phyloP scores from a whole-genome alignment of 2,329 filamentous ascomycete species.

The Botrytis deweyae region DNA sequence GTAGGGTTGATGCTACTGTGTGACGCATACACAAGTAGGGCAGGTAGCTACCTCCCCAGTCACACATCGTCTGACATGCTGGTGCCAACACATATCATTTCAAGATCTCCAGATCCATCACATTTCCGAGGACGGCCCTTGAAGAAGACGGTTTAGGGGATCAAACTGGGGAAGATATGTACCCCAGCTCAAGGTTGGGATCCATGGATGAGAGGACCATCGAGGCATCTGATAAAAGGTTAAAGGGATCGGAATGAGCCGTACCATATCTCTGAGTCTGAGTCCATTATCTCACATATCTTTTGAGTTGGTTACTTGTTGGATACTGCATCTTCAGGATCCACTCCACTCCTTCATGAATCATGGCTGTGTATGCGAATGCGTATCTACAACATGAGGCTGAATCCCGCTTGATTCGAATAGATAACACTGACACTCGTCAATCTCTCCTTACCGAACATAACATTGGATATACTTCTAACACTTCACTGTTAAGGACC shows the following conservation, averaged over 20 bases:
- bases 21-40: background rate
- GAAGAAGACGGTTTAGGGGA: background rate
- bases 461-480: background rate
- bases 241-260: background rate
- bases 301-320: background rate
- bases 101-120: background rate
- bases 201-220: background rate
- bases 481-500: background rate
- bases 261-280: background rate
- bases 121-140: background rate
- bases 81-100: background rate
- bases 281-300: background rate
- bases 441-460: background rate
- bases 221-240: background rate
- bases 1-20: background rate
- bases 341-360: background rate
- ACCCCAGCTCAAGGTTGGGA: background rate
- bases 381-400: background rate
- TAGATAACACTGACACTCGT: background rate
- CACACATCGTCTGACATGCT: background rate
- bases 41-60: background rate
- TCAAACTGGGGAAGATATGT: slow-evolving; percentile 3
- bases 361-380: background rate
- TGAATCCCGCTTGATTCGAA: background rate
- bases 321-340: background rate